These are phyloP conservation scores for Penicillium nordicum DNA, from an alignment of 2,329 filamentous ascomycete genomes.

Conservation along the genomic window DNA sequence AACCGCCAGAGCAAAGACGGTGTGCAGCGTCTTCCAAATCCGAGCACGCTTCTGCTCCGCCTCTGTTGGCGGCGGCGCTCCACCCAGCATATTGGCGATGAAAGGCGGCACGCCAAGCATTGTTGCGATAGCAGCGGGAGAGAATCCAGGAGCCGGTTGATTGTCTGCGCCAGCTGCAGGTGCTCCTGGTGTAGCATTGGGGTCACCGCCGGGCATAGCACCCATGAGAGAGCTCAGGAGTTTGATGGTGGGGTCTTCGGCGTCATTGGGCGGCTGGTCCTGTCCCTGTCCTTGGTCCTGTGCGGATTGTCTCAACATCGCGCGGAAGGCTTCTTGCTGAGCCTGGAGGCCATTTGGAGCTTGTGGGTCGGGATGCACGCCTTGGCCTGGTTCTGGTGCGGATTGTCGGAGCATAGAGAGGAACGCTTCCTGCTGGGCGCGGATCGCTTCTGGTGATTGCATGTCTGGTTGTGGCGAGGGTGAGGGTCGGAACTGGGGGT, in stretches of 20 bases:
- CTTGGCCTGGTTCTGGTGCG: conserved; percentile 20
- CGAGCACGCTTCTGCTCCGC: conserved; percentile 34
- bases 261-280: conserved; percentile 11
- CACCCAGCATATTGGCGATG: conserved; percentile 39
- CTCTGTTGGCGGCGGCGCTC: conserved; percentile 36
- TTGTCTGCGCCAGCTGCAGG: conserved; percentile 11
- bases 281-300: conserved; percentile 21
- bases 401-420: conserved; percentile 38
- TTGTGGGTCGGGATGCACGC: conserved; percentile 13
- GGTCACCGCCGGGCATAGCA: conserved; percentile 25
- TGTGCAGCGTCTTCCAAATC: conserved; percentile 58
- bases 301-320: conserved; percentile 35
- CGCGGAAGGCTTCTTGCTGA: conserved; percentile 44
- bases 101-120: conserved; percentile 46
- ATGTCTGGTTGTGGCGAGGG: conserved; percentile 22
- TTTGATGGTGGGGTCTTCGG: conserved; percentile 38
- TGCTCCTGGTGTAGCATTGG: conserved; percentile 20
- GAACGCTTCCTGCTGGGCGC: conserved; percentile 43
- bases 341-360: conserved; percentile 20
- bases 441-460: conserved; percentile 33
- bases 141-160: conserved; percentile 11
- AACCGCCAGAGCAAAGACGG: conserved; percentile 55
- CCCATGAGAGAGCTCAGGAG: conserved; percentile 37
- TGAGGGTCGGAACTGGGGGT: conserved; percentile 20
- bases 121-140: conserved; percentile 32